Base-by-base conservation (phyloP, 208 protist genomes). In the Trypanosoma avium region DNA sequence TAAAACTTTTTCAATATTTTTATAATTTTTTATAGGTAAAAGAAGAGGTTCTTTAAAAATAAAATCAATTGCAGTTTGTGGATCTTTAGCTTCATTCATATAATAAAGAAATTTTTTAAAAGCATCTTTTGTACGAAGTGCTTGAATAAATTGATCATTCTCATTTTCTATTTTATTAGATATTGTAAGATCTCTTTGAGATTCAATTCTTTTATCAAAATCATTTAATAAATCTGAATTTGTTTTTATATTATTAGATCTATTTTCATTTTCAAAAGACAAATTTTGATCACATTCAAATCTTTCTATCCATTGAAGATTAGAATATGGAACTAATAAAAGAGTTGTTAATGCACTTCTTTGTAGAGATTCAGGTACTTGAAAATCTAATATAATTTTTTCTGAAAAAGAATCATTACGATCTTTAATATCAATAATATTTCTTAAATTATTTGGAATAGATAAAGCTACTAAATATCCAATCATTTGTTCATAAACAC, bases 401-500 rank as follows among this genome's bases (percentile, higher is more conserved):
- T 38, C 36, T 36, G 15, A 42, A 22, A 22, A 26, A n/a, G 26
- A 33, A 47, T 57, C 36, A 57, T 26, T 19, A 49, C 38, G 33
- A 48, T 66, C 49, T 40, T 27, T 5, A 26, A 45, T n/a, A 38
- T 47, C 49, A 29, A 17, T n/a, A n/a, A n/a, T 2, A 17, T 1
- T 57, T 57, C 9, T 57, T 32, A 49, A 17, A 46, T n/a, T 29
- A 46, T 5, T 21, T 54, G 57, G 47, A 13, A 46, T 21, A 45
- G 81, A 77, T 26, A 90, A 63, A 22, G 81, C 79, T 9, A 76
- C 83, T 6, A 99, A 72, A 55, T 97, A 88, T 57, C 93, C 77
- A 33, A 98, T 90, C 76, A 98, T 95, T 38, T 91, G 82, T 55
- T 97, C 93, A 73, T 97, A 98, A 30, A 99, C 84, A 59, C 97